Conservation (phyloP, 2,329 filamentous ascomycete species). For the Simplicillium aogashimaense region DNA sequence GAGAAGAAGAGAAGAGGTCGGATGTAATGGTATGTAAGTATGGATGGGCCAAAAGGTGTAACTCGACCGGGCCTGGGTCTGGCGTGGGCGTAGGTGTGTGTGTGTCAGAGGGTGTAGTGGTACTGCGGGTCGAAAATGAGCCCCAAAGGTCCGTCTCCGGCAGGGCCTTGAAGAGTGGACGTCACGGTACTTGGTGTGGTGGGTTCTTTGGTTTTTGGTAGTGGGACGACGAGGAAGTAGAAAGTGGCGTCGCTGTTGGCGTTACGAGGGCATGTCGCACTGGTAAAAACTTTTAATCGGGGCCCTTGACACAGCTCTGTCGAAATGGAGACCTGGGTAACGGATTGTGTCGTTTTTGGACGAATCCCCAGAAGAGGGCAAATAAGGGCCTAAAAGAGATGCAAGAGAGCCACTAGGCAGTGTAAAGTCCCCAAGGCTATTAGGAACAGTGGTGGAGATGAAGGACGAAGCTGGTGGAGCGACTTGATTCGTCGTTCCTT, state of each 20-base stretch:
- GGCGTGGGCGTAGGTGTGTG: background rate
- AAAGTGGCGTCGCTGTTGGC: background rate
- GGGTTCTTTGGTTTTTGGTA: background rate
- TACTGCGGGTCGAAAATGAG: conserved; percentile 1
- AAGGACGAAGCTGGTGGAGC: no score
- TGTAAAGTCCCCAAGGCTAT: no score
- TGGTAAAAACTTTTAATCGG: background rate
- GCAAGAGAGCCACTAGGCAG: no score
- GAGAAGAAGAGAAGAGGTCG: conserved; percentile 1
- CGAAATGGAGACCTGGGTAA: background rate
- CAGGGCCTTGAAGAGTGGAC: background rate
- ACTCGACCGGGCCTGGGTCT: no score
- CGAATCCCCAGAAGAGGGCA: no score
- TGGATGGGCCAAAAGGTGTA: conserved; percentile 1
- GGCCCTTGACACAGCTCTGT: no score
- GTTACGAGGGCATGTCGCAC: conserved; percentile 1
- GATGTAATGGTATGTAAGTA: background rate
- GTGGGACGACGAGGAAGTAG: background rate
- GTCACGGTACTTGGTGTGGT: background rate
- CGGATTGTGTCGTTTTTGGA: background rate
- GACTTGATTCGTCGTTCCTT: no score
- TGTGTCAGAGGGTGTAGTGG: background rate
- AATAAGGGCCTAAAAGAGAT: no score
- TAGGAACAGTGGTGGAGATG: no score
- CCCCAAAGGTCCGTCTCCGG: conserved; percentile 1